These are phyloP conservation scores for Malus hybrid DNA, from an alignment of 331 rosid species.

Conservation along the genomic window DNA sequence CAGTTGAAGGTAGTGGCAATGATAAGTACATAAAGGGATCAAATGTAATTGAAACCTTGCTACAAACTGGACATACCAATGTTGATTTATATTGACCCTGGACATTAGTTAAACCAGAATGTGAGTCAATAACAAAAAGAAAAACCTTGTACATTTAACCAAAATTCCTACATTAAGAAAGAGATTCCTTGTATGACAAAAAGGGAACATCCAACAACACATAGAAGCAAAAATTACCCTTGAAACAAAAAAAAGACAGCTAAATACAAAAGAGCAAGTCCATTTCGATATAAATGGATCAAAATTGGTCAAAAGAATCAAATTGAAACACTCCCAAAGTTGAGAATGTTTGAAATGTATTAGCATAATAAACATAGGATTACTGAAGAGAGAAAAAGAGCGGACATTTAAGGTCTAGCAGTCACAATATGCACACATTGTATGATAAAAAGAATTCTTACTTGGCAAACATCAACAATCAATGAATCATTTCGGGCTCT, in stretches of 20 bases:
- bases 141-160: neutral
- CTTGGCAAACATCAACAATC: conserved; percentile 99
- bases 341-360: neutral
- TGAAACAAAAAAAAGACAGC: neutral
- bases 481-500: conserved; percentile 94
- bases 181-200: neutral
- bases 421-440: neutral
- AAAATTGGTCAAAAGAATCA: neutral
- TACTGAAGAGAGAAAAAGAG: neutral
- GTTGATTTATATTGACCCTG: conserved; percentile 99
- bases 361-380: neutral
- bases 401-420: neutral
- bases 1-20: conserved; percentile 88
- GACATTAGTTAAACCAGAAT: neutral
- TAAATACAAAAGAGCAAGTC: neutral
- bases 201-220: neutral
- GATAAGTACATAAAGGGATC: conserved; percentile 99
- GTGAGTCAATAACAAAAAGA: neutral
- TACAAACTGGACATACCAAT: conserved; percentile 85
- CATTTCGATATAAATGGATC: neutral
- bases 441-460: conserved; percentile 35
- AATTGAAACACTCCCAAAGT: neutral
- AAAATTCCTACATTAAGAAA: neutral
- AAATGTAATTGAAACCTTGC: conserved; percentile 90
- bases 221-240: neutral